Evolutionary conservation across 1,284 basidiomycete species (phyloP).

Genomic region (Blastosporella zonata): DNA sequence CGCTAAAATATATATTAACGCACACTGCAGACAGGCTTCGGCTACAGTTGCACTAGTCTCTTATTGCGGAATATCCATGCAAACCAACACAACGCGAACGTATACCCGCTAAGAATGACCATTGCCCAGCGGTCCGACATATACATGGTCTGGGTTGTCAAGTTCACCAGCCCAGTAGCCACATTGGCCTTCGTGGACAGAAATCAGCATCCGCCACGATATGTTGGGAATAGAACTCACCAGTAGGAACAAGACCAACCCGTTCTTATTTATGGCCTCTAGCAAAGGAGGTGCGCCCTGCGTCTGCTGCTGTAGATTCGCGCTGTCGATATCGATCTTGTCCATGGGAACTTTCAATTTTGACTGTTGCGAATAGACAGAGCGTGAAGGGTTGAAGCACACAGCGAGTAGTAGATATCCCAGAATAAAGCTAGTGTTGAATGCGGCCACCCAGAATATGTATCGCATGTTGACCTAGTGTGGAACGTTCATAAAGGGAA

Average conservation of each 20-base stretch:
- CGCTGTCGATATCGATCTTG: conserved; percentile 3
- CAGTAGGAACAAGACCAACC: conserved; percentile 77
- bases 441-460: conserved; percentile 86
- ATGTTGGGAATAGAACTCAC: conserved; percentile 46
- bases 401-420: conserved; percentile 80
- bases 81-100: conserved; percentile 50
- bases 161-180: conserved; percentile 82
- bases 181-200: conserved; percentile 72
- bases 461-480: conserved; percentile 84
- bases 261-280: conserved; percentile 81
- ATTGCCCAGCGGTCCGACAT: conserved; percentile 56
- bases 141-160: conserved; percentile 85
- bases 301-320: conserved; percentile 8
- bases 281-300: conserved; percentile 58
- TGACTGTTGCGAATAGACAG: conserved; percentile 30
- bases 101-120: conserved; percentile 65
- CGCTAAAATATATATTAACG: too few species aligned
- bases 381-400: conserved; percentile 52
- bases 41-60: conserved; percentile 21
- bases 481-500: neutral
- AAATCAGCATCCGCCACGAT: neutral
- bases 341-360: conserved; percentile 36
- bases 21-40: neutral
- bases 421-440: conserved; percentile 85
- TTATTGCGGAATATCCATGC: conserved; percentile 37